These are phyloP conservation scores for Aureobasidium leucospermi DNA, from an alignment of 2,329 filamentous ascomycete genomes.

Conservation along the genomic window DNA sequence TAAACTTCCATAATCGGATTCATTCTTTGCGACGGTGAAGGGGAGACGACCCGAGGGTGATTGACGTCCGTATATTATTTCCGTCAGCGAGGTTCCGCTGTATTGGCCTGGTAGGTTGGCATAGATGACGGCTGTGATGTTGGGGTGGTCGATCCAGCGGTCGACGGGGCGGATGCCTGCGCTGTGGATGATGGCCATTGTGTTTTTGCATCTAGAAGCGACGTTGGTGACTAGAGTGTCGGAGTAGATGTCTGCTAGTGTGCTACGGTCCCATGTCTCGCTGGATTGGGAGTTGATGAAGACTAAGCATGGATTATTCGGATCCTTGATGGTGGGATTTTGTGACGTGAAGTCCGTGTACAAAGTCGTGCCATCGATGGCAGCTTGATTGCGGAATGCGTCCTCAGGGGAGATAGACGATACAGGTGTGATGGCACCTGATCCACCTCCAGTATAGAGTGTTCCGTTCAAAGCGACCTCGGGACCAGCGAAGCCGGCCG, in stretches of 20 bases:
- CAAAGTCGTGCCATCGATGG: constrained; percentile 21
- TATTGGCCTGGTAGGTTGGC: constrained; percentile 25
- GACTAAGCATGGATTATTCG: constrained; percentile 24
- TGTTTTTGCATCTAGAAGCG: constrained; percentile 25
- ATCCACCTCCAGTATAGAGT: constrained; percentile 23
- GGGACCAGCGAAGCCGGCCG: constrained; percentile 10
- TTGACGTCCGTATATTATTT: constrained; percentile 25
- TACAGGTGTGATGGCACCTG: constrained; percentile 21
- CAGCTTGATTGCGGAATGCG: constrained; percentile 22
- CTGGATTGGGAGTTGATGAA: constrained; percentile 25
- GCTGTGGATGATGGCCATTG: constrained; percentile 27
- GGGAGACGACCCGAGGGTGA: constrained; percentile 25
- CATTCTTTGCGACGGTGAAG: constrained; percentile 27
- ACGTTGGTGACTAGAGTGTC: constrained; percentile 25
- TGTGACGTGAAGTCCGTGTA: constrained; percentile 21
- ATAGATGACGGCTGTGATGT: constrained; percentile 26
- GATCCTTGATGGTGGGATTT: constrained; percentile 20
- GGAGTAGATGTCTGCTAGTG: constrained; percentile 22
- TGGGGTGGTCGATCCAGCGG: constrained; percentile 24
- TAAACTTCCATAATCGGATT: constrained; percentile 24
- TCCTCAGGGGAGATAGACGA: constrained; percentile 23
- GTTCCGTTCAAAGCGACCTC: constrained; percentile 24
- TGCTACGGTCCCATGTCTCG: constrained; percentile 23
- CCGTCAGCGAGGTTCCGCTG: constrained; percentile 22
- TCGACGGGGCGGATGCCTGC: constrained; percentile 25